Conservation (phyloP, 176 grass and related monocot species). For the Phragmites australis region DNA sequence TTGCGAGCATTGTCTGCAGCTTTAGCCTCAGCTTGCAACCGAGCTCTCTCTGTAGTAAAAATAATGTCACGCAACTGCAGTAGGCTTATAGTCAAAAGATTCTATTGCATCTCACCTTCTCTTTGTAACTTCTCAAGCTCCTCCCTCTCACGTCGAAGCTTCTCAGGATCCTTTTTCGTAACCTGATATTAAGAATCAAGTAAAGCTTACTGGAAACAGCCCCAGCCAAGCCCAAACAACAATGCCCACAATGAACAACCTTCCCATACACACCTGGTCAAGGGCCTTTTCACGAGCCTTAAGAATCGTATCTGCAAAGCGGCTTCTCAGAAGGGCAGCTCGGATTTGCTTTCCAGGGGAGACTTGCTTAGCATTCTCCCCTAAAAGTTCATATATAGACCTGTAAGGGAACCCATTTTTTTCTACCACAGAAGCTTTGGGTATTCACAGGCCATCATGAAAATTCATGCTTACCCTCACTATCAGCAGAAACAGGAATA, state of each 20-base stretch:
- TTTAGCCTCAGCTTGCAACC: constrained; percentile 93
- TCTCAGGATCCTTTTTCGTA: constrained; percentile 87
- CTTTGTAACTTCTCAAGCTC: constrained; percentile 88
- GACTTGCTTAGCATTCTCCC: constrained; percentile 62
- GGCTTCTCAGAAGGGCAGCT: constrained; percentile 72
- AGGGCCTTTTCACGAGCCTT: constrained; percentile 97
- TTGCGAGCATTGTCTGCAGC: constrained; percentile 78
- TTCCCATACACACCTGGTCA: constrained; percentile 74
- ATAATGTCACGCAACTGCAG: constrained; percentile 18
- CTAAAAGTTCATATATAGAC: constrained; percentile 65
- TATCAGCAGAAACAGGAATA: constrained; percentile 51
- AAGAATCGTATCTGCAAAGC: constrained; percentile 98
- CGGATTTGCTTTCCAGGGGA: constrained; percentile 73
- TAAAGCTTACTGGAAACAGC: constrained; percentile 21
- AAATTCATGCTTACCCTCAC: constrained; percentile 77
- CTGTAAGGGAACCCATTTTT: constrained; percentile 46
- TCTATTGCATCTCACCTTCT: constrained; percentile 64
- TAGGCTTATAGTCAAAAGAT: constrained; percentile 17
- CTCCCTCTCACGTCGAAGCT: constrained; percentile 73
- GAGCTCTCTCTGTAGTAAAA: constrained; percentile 70
- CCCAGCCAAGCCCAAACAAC: constrained; percentile 20
- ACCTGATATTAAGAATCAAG: constrained; percentile 51
- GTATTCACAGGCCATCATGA: constrained; percentile 43
- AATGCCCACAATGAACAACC: constrained; percentile 28
- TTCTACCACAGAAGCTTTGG: constrained; percentile 30